Percentiles rank a stretch among this genome's conserved stretches.
phyloP scores from a whole-genome alignment of 2,329 filamentous ascomycete genomes.

The Aspergillus hiratsukae region DNA sequence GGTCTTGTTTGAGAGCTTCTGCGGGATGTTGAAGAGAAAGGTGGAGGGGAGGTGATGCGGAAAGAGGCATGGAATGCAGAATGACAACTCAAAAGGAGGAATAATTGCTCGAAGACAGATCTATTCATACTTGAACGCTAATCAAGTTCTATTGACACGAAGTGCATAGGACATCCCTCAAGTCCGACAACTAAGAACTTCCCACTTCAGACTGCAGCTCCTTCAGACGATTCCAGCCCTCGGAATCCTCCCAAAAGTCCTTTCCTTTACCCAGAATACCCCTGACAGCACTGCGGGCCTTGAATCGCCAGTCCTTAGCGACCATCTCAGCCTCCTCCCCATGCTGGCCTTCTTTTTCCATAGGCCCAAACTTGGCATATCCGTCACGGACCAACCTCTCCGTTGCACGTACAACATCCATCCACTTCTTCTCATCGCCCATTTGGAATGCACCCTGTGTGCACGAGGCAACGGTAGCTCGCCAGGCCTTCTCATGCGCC shows the following conservation, averaged over 20 bases:
- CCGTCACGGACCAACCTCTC: constrained; percentile 69
- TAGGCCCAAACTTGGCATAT: constrained; percentile 72
- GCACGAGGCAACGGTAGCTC: constrained; percentile 54
- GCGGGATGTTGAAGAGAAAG: constrained; percentile 67
- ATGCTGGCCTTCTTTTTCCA: constrained; percentile 53
- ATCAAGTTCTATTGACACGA: neutral
- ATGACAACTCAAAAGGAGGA: neutral
- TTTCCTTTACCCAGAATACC: constrained; percentile 78
- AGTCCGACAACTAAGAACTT: constrained; percentile 2
- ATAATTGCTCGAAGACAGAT: neutral
- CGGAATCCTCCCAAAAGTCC: constrained; percentile 73
- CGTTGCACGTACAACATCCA: constrained; percentile 70
- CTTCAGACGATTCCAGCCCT: constrained; percentile 37
- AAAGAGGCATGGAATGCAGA: neutral
- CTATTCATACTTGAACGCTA: neutral
- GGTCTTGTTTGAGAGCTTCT: constrained; percentile 80
- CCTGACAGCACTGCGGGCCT: constrained; percentile 77
- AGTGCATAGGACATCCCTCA: neutral
- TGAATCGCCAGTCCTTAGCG: constrained; percentile 79
- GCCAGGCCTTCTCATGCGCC: constrained; percentile 86
- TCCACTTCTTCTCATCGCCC: constrained; percentile 64
- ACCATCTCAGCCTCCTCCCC: constrained; percentile 55
- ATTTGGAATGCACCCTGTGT: constrained; percentile 42
- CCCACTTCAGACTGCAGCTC: constrained; percentile 35
- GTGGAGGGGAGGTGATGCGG: constrained; percentile 21